Conservation (phyloP, 208 protist genomes). For the Acanthamoeba rhysodes region DNA sequence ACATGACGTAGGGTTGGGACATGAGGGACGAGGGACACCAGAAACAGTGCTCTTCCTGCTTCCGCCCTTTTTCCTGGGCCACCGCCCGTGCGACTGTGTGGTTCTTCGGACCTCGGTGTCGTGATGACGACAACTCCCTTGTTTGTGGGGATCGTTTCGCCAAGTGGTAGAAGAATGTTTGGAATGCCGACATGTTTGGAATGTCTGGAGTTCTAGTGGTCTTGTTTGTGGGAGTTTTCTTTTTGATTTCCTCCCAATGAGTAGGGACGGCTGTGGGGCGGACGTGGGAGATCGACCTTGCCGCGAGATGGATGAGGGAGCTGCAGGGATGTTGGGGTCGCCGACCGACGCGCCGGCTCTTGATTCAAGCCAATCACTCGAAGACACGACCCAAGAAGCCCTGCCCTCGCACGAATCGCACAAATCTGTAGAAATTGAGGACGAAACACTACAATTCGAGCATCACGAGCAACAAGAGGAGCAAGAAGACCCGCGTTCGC, state of each 20-base stretch:
- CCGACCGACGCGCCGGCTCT: neutral
- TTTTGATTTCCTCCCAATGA: neutral
- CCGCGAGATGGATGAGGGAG: neutral
- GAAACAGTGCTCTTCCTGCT: neutral
- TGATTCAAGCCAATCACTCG: too few relatives aligned
- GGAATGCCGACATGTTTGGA: too few relatives aligned
- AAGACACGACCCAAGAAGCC: too few relatives aligned
- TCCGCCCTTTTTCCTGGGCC: neutral
- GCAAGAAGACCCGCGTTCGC: neutral
- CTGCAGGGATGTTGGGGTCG: neutral
- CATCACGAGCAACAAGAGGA: neutral
- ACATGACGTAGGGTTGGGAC: neutral
- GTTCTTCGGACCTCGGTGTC: too few relatives aligned
- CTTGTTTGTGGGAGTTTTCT: neutral
- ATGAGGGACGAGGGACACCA: neutral
- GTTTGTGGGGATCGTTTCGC: too few relatives aligned
- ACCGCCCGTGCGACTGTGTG: too few relatives aligned
- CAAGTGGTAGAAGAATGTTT: too few relatives aligned
- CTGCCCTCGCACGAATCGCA: neutral
- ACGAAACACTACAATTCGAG: neutral
- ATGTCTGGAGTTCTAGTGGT: too few relatives aligned
- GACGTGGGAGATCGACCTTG: neutral
- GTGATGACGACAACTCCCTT: too few relatives aligned
- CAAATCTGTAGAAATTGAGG: neutral
- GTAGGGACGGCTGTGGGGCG: neutral